Evolutionary conservation across 1,284 basidiomycete genomes (phyloP), one percentile per base, ranked within the genome.

Genomic region (Austroboletus novae-zelandiae): DNA sequence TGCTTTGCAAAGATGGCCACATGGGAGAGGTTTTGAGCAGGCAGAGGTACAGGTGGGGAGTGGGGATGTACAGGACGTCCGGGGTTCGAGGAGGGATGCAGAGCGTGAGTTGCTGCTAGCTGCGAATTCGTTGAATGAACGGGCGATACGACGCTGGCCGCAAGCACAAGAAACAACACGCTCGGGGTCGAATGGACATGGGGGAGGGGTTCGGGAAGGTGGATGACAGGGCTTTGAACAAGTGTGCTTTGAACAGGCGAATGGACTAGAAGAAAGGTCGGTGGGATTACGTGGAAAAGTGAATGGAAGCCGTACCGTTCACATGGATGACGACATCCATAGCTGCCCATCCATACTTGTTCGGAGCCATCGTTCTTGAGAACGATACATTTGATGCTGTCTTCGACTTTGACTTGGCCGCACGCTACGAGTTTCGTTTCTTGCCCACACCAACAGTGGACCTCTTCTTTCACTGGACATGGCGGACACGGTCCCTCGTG

Each of bases 111-210:
- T 41, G 6, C 43, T 53, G 14, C n/a, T 45, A n/a, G 23, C 67
- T 59, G 36, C 67, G 37, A 47, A 71, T 59, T 60, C 25, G 49
- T 67, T 57, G 56, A 74, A 66, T 4, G 73, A 69, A 41, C 93
- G 79, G 0, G 74, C 69, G 13, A 81, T 37, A 10, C 48, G 50
- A 45, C 45, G 78, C 48, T 82, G 80, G 11, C 90, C 90, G 57
- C 94, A 97, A 0, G 93, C 90, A 64, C 94, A 97, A 37, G 80
- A 80, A 0, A 76, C 79, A 47, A 94, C 74, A 8, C 77, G 61
- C 0, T 72, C 69, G 0, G 93, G 91, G 1, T 90, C 87, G 34
- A 77, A 75, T 1, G 92, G 92, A 62, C 94, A 97, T 0, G 71
- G 69, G 0, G 79, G 74, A 0, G 84, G 77, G 1, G 60, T 66